A percentile compares a stretch with the other conserved stretches of the same genome.
Conservation (phyloP, 768 basidiomycete species). For the Podaxis rugospora region DNA sequence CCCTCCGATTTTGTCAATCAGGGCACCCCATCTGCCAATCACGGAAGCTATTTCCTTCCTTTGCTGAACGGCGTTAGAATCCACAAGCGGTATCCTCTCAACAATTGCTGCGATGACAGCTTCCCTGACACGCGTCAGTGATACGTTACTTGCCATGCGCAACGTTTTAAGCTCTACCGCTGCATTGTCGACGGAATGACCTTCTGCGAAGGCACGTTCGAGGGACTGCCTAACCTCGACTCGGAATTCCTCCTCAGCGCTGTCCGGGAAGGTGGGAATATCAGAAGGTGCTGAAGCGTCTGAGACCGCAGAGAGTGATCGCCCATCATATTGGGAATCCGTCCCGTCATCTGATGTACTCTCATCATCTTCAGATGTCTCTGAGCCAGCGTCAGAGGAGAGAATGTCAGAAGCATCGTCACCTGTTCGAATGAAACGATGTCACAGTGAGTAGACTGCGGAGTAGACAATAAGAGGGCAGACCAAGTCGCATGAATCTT, state of each 20-base stretch:
- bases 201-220: slow-evolving; percentile 88
- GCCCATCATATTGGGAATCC: slow-evolving; percentile 30
- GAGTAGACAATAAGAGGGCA: slow-evolving; percentile 10
- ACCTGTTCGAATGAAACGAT: slow-evolving; percentile 30
- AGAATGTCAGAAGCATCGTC: slow-evolving; percentile 62
- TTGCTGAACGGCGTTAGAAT: slow-evolving; percentile 51
- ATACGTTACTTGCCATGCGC: slow-evolving; percentile 94
- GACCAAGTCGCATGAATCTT: slow-evolving; percentile 74
- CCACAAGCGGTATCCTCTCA: slow-evolving; percentile 60
- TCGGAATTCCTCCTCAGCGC: slow-evolving; percentile 65
- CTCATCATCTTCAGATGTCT: slow-evolving; percentile 48
- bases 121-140: slow-evolving; percentile 78
- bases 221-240: slow-evolving; percentile 80
- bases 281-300: slow-evolving; percentile 41
- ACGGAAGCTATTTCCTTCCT: slow-evolving; percentile 61
- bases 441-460: background rate
- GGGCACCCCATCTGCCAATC: slow-evolving; percentile 73
- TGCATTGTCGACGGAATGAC: slow-evolving; percentile 89
- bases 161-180: slow-evolving; percentile 93
- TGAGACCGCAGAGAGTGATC: slow-evolving; percentile 42
- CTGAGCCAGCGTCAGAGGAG: slow-evolving; percentile 54
- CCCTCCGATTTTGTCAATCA: slow-evolving; percentile 80
- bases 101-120: slow-evolving; percentile 87
- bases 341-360: slow-evolving; percentile 36
- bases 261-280: slow-evolving; percentile 25